These are phyloP conservation scores for Dactylellina leptospora DNA, from an alignment of 2,329 filamentous ascomycete genomes.

Conservation along the genomic window DNA sequence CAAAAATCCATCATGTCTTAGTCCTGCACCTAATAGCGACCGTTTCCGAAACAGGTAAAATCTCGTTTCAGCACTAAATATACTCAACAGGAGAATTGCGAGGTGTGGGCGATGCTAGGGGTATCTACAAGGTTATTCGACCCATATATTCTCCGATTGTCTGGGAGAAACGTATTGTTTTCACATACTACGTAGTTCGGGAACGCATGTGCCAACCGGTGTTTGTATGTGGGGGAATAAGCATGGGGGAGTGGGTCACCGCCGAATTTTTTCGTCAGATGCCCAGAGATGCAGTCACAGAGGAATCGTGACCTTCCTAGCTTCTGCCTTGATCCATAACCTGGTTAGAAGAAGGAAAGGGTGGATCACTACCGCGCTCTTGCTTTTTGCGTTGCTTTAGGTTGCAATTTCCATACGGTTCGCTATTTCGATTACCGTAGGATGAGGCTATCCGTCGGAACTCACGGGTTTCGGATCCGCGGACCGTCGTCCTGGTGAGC, in stretches of 20 bases:
- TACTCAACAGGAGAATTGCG: slow-evolving; percentile 9
- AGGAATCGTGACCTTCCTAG: slow-evolving; percentile 30
- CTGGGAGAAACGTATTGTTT: no score
- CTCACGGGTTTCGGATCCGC: slow-evolving; percentile 43
- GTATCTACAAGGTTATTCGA: slow-evolving; percentile 19
- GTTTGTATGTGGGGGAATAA: slow-evolving; percentile 48
- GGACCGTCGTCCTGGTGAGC: slow-evolving; percentile 44
- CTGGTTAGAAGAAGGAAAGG: slow-evolving; percentile 2
- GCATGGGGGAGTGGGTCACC: slow-evolving; percentile 20
- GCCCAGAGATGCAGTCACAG: slow-evolving; percentile 7
- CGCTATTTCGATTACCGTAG: slow-evolving; percentile 23
- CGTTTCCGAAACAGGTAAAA: slow-evolving; percentile 6
- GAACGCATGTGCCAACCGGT: slow-evolving; percentile 21
- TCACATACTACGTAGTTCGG: neutral
- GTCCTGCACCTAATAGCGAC: slow-evolving; percentile 9
- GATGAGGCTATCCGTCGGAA: slow-evolving; percentile 51
- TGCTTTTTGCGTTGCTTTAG: slow-evolving; percentile 45
- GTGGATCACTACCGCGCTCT: neutral
- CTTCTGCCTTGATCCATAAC: slow-evolving; percentile 32
- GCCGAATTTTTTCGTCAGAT: slow-evolving; percentile 10
- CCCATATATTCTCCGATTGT: slow-evolving; percentile 20
- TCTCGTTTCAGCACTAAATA: slow-evolving; percentile 4
- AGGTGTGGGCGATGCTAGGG: slow-evolving; percentile 16
- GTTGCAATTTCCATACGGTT: slow-evolving; percentile 32
- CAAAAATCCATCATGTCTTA: neutral